These are phyloP conservation scores for Chytridiales sp. DNA, from an alignment of 371 early-diverging fungal genomes.

Conservation along the genomic window DNA sequence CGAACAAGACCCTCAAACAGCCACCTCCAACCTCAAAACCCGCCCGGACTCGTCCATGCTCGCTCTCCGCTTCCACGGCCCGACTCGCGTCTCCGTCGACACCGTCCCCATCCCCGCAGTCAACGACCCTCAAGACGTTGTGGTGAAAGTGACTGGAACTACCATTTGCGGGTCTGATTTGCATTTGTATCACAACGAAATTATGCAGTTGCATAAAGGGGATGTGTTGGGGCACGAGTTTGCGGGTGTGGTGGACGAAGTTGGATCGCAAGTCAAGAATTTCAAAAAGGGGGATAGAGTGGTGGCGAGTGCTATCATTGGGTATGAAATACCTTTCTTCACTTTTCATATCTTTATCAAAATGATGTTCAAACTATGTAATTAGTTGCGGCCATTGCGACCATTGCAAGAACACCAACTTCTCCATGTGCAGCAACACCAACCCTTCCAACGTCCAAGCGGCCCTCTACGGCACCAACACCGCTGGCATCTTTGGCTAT, in stretches of 20 bases:
- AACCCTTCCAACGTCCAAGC: slow-evolving; percentile 57
- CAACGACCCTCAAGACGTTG: neutral
- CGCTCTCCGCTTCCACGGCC: neutral
- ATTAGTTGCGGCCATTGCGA: slow-evolving; percentile 56
- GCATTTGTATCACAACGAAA: slow-evolving; percentile 59
- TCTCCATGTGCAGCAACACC: slow-evolving; percentile 53
- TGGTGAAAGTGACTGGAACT: slow-evolving; percentile 45
- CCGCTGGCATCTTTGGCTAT: slow-evolving; percentile 57
- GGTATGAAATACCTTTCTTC: slow-evolving; percentile 9
- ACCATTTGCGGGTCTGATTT: slow-evolving; percentile 65
- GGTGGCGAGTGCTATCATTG: slow-evolving; percentile 54
- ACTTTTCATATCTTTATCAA: neutral
- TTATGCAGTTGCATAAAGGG: slow-evolving; percentile 51
- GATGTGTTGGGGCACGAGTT: slow-evolving; percentile 62
- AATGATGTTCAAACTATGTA: neutral
- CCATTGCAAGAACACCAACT: slow-evolving; percentile 44
- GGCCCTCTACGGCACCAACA: slow-evolving; percentile 57
- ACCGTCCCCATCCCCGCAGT: slow-evolving; percentile 3
- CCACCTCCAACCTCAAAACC: no score
- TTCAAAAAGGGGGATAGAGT: slow-evolving; percentile 57
- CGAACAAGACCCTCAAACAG: no score
- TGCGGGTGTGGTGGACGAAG: slow-evolving; percentile 55
- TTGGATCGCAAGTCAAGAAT: slow-evolving; percentile 44
- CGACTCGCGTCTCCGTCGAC: neutral
- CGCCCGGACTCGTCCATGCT: neutral